Conservation (phyloP, 2,329 filamentous ascomycete genomes). For the Colletotrichum coccodes region DNA sequence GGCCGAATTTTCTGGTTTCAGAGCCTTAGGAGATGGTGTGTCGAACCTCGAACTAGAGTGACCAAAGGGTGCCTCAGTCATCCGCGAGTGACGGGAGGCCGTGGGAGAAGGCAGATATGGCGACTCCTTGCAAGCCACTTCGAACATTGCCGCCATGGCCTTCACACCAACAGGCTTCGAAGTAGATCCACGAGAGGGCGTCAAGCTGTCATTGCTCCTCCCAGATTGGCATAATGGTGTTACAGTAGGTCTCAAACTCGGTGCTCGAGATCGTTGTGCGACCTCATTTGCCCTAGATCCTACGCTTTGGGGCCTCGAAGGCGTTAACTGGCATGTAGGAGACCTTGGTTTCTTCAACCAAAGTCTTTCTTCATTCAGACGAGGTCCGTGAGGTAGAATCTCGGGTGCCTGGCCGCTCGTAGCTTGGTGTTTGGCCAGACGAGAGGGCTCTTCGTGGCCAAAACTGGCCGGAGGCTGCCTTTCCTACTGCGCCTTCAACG, state of each 20-base stretch:
- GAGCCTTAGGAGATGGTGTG: constrained; percentile 34
- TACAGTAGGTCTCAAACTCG: not conserved
- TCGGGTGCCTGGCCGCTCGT: not conserved
- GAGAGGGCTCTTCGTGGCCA: not conserved
- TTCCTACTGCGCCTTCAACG: constrained; percentile 7
- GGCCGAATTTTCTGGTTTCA: constrained; percentile 34
- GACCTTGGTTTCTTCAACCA: not conserved
- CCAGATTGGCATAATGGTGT: constrained; percentile 4
- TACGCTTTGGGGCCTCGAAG: constrained; percentile 11
- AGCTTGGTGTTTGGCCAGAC: too few species aligned
- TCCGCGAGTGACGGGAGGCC: not conserved
- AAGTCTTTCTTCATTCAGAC: not conserved
- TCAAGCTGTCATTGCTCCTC: not conserved
- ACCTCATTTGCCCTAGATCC: constrained; percentile 17
- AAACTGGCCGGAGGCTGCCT: not conserved
- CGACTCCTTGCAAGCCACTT: constrained; percentile 46
- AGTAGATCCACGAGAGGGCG: constrained; percentile 31
- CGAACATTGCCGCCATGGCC: constrained; percentile 64
- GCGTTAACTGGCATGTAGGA: not conserved
- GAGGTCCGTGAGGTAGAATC: not conserved
- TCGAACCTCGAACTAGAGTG: constrained; percentile 28
- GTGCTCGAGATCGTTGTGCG: constrained; percentile 15
- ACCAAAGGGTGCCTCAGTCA: constrained; percentile 8
- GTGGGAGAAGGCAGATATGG: constrained; percentile 31
- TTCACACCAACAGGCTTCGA: constrained; percentile 50